Percentiles rank a stretch among this genome's conserved stretches.
These are phyloP conservation scores for Lachancea sp. DNA, from an alignment of 805 yeast genomes.

Conservation along the genomic window DNA sequence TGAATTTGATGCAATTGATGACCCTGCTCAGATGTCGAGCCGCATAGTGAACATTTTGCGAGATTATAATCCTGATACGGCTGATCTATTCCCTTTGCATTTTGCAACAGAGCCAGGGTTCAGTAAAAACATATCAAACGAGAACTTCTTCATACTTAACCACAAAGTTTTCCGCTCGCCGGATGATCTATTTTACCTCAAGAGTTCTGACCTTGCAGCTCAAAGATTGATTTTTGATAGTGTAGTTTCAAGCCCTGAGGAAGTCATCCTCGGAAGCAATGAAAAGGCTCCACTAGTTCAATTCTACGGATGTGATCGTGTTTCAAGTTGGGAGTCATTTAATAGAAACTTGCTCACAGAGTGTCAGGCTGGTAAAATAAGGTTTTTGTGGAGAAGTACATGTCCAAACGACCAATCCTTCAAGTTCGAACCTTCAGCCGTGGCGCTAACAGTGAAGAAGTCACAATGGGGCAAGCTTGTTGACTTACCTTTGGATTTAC, in stretches of 20 bases:
- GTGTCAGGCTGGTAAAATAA: conserved; percentile 57
- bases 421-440: conserved; percentile 34
- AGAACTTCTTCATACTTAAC: conserved; percentile 23
- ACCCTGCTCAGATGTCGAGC: conserved; percentile 1
- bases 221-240: conserved; percentile 19
- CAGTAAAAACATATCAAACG: conserved; percentile 3
- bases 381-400: conserved; percentile 73
- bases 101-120: conserved; percentile 15
- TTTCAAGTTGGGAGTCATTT: conserved; percentile 47
- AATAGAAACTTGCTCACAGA: conserved; percentile 53
- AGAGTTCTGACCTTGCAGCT: conserved; percentile 39
- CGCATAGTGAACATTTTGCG: neutral
- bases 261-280: conserved; percentile 54
- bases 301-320: conserved; percentile 59
- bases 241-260: conserved; percentile 39
- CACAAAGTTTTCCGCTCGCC: conserved; percentile 47
- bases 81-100: conserved; percentile 15
- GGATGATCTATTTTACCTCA: conserved; percentile 74
- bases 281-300: conserved; percentile 47
- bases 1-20: conserved; percentile 6
- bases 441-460: conserved; percentile 20
- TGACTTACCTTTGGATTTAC: conserved; percentile 34
- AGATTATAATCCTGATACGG: conserved; percentile 8
- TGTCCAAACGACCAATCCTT: conserved; percentile 35
- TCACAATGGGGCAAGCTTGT: conserved; percentile 31